phyloP scores from a whole-genome alignment of 768 basidiomycete species.

The Trametes punicea region DNA sequence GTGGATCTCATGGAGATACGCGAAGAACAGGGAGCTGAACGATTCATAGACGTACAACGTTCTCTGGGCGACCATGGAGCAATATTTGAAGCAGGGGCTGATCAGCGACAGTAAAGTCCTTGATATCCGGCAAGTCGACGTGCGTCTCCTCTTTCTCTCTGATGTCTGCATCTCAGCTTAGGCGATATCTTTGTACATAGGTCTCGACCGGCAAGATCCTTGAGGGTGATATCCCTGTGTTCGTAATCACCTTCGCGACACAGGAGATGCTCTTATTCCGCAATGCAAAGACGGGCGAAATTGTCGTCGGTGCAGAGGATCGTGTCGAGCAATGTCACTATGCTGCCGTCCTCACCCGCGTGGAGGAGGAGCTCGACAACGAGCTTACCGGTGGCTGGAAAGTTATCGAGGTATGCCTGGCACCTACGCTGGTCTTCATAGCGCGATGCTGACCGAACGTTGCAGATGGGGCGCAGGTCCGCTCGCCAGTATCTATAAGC shows the following conservation, averaged over 20 bases:
- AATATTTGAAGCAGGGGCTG: slow-evolving; percentile 86
- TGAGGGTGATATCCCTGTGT: slow-evolving; percentile 87
- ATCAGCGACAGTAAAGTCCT: slow-evolving; percentile 91
- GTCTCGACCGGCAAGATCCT: slow-evolving; percentile 84
- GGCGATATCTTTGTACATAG: slow-evolving; percentile 38
- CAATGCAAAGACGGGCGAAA: slow-evolving; percentile 83
- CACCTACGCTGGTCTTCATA: neutral
- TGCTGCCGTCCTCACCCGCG: slow-evolving; percentile 84
- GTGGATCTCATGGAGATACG: slow-evolving; percentile 29
- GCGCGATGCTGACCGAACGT: slow-evolving; percentile 5
- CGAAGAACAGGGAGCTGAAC: neutral
- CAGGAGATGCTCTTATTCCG: slow-evolving; percentile 94
- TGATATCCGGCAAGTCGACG: slow-evolving; percentile 97
- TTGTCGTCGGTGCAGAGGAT: slow-evolving; percentile 83
- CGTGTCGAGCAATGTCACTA: slow-evolving; percentile 93
- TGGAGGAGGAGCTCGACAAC: slow-evolving; percentile 85
- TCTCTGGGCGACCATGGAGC: slow-evolving; percentile 97
- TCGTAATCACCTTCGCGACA: slow-evolving; percentile 86
- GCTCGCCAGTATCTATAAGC: slow-evolving; percentile 48
- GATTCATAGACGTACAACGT: slow-evolving; percentile 84
- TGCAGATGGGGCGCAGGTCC: slow-evolving; percentile 50
- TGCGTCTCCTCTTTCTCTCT: slow-evolving; percentile 37
- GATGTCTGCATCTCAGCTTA: neutral
- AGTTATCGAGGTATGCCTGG: slow-evolving; percentile 81
- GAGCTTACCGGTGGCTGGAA: slow-evolving; percentile 98